Evolutionary conservation across 108 stramenopile species (phyloP).

Genomic region (Halocafeteria seosinensis): DNA sequence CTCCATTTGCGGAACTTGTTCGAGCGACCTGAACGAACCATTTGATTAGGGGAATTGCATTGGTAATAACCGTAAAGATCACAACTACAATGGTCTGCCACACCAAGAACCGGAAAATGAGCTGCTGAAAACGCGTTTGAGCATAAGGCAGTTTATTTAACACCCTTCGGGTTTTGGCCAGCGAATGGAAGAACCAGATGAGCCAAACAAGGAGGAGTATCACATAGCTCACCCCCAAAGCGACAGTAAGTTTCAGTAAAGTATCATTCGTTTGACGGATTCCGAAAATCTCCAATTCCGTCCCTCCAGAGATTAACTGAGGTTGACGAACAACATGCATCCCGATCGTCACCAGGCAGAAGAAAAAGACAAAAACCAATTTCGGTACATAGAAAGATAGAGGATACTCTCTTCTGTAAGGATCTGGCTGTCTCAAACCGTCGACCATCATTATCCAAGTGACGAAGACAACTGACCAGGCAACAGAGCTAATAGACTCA

Average conservation of each 20-base stretch:
- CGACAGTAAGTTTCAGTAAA: neutral
- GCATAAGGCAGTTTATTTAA: neutral
- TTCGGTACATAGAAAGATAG: neutral
- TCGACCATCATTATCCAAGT: neutral
- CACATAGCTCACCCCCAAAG: neutral
- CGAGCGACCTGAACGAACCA: neutral
- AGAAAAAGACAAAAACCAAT: neutral
- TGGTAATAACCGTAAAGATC: neutral
- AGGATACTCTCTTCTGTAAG: too few species aligned
- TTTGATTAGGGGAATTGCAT: neutral
- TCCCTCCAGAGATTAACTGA: neutral
- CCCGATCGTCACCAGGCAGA: neutral
- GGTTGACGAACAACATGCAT: neutral
- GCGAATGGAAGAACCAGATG: neutral
- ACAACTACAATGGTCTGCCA: neutral
- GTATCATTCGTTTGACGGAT: neutral
- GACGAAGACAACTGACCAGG: neutral
- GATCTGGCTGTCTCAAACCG: neutral
- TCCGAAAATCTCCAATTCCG: neutral
- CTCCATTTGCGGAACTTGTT: too few species aligned
- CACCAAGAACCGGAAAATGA: neutral
- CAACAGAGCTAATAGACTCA: neutral
- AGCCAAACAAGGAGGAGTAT: neutral
- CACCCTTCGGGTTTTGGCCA: neutral
- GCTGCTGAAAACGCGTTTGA: neutral